Base-by-base conservation (phyloP, 805 yeast species). In the Pichia insulana region DNA sequence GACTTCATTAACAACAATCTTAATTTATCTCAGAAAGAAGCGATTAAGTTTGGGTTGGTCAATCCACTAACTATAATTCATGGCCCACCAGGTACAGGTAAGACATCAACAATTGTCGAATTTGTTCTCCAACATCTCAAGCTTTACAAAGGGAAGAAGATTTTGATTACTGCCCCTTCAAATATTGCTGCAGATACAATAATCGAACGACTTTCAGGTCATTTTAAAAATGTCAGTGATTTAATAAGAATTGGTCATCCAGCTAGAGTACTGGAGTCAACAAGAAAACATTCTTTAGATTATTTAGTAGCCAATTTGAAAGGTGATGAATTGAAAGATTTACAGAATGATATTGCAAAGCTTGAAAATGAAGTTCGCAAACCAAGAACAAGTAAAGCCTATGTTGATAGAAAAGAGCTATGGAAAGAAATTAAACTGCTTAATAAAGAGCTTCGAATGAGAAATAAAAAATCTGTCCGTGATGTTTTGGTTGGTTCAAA, bases 171-270 rank as follows among this genome's bases (percentile, higher is more conserved):
- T 64, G 97, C 96, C 0, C 95, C 97, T 0, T 88, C 97, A 0
- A 90, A 90, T 57, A 80, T 88, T 13, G 78, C 96, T 1, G 95
- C 89, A 1, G 97, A 90, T 58, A 90, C 95, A 0, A 83, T 90
- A 13, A 61, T 89, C 37, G 97, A 90, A 59, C 67, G 97, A 45
- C 59, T 90, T 18, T 61, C 69, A 33, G 9, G 12, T 2, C 34
- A 36, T 33, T 32, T 55, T 69, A 33, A 44, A 9, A 67, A 71
- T 11, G 60, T 67, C 43, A 34, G 53, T 8, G 53, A 55, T 39
- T 61, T 92, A n/a, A 67, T 90, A 10, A 70, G 98, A 54, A 72
- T 90, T 30, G 98, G 97, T 0, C 97, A 92, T 59, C 97, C 97
- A 0, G 95, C 97, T 1, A 72, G 97, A 43, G 67, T 90, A 12